phyloP scores from a whole-genome alignment of 306 rosid genomes.

The Canavalia gladiata region DNA sequence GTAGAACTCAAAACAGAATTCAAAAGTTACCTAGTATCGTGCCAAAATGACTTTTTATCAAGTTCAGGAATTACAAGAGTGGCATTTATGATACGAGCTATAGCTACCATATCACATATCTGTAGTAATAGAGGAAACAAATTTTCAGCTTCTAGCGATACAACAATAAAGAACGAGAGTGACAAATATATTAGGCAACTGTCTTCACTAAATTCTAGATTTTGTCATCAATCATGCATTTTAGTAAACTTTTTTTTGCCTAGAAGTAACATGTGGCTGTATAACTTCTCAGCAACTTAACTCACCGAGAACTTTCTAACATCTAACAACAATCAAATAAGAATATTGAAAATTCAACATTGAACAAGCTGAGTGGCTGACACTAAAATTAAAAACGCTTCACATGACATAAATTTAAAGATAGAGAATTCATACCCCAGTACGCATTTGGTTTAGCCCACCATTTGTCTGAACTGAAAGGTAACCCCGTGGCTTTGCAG shows the following conservation, averaged over 20 bases:
- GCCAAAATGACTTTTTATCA: conserved; percentile 92
- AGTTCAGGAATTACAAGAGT: conserved; percentile 96
- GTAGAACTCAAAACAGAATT: neutral
- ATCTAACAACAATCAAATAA: conserved; percentile 25
- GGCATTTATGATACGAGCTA: conserved; percentile 90
- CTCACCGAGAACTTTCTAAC: conserved; percentile 8
- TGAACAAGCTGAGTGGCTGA: neutral
- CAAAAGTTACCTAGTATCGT: conserved; percentile 75
- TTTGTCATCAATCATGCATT: conserved; percentile 2
- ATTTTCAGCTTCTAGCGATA: conserved; percentile 40
- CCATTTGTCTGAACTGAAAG: conserved; percentile 94
- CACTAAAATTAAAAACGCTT: neutral
- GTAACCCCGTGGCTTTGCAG: conserved; percentile 71
- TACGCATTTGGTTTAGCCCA: conserved; percentile 98
- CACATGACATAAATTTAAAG: conserved; percentile 15
- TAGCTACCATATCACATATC: conserved; percentile 99
- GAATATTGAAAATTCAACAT: neutral
- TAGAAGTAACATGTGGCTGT: conserved; percentile 8
- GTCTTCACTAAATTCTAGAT: conserved; percentile 26
- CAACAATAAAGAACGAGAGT: conserved; percentile 22
- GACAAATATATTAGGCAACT: conserved; percentile 1
- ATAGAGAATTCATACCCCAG: conserved; percentile 75
- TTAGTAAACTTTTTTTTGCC: neutral
- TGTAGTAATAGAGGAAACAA: conserved; percentile 53
- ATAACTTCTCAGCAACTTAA: conserved; percentile 26